Conservation (phyloP, 148 eudicot species). For the Vaccinium macrocarpon region DNA sequence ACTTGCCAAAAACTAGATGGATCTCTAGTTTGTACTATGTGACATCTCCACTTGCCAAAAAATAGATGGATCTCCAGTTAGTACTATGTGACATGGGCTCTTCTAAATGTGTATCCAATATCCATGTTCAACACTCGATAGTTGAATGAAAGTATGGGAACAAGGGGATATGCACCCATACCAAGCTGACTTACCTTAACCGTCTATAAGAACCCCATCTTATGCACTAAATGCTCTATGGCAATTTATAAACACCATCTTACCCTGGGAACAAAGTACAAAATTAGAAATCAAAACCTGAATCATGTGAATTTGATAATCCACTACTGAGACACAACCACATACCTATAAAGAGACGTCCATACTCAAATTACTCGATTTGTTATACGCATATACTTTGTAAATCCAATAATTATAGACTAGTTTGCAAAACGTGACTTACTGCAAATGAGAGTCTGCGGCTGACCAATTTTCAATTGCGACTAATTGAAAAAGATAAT, state of each 20-base stretch:
- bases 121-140: background rate
- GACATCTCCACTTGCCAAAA: background rate
- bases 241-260: background rate
- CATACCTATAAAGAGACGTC: background rate
- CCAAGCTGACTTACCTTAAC: background rate
- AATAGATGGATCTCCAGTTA: background rate
- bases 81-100: background rate
- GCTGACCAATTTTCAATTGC: no score
- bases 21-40: background rate
- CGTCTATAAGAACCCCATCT: background rate
- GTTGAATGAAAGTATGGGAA: background rate
- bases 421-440: no score
- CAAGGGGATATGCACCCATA: background rate
- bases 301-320: background rate
- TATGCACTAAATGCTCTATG: background rate
- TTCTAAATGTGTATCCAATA: background rate
- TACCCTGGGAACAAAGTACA: background rate
- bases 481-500: background rate
- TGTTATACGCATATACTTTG: background rate
- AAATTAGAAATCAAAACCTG: background rate
- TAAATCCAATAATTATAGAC: background rate
- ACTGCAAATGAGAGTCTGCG: no score
- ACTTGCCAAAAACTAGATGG: background rate
- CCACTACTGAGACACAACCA: background rate
- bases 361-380: background rate